Evolutionary conservation across 2,329 filamentous ascomycete species (phyloP).

Genomic region (Sporothrix luriei): DNA sequence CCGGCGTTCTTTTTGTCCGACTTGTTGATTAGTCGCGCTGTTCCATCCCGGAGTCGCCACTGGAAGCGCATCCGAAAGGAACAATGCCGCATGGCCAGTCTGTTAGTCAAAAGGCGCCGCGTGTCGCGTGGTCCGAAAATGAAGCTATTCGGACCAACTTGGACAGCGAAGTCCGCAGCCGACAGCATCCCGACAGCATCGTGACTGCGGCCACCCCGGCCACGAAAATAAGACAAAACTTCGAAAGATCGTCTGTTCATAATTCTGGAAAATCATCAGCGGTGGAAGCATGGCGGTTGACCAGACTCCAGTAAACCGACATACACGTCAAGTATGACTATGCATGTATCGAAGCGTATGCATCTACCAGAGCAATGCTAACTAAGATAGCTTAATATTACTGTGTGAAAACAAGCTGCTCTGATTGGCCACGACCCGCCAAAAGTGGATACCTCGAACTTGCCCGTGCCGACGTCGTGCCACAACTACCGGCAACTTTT

Average conservation of each 20-base stretch:
- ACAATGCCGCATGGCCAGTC: background rate
- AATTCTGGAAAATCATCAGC: background rate
- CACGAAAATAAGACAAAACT: background rate
- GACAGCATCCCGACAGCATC: background rate
- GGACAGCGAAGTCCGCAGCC: constrained; percentile 18
- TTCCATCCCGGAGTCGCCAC: background rate
- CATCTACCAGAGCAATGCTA: background rate
- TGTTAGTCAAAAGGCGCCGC: background rate
- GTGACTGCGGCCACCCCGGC: background rate
- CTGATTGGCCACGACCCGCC: constrained; percentile 19
- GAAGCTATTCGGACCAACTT: constrained; percentile 25
- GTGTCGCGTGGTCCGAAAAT: background rate
- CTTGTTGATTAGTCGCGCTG: constrained; percentile 7
- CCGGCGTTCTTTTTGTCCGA: constrained; percentile 7
- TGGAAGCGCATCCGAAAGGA: background rate
- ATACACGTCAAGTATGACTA: background rate
- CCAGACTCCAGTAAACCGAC: background rate
- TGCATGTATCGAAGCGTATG: background rate
- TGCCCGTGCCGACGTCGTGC: constrained; percentile 24
- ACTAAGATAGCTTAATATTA: constrained; percentile 2
- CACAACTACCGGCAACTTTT: constrained; percentile 29
- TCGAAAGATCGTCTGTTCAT: background rate
- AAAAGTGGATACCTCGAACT: constrained; percentile 14
- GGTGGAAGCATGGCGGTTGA: no score
- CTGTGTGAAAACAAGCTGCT: background rate